Percentiles rank a stretch among this genome's conserved stretches.
phyloP scores from a whole-genome alignment of 208 protist genomes.

The Trypanosoma scelopori region DNA sequence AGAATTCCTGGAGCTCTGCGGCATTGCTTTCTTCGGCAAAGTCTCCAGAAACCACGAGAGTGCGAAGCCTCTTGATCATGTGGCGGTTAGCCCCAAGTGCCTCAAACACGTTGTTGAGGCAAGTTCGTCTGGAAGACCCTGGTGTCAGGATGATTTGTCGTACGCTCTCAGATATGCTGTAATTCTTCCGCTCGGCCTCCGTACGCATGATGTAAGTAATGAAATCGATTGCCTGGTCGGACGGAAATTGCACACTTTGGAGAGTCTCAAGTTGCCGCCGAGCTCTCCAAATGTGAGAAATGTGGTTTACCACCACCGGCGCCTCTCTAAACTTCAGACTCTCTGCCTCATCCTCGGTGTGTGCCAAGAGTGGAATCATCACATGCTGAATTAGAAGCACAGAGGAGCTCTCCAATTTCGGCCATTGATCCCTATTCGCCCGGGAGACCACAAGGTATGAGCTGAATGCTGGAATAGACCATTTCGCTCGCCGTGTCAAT shows the following conservation, averaged over 20 bases:
- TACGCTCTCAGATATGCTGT: conserved; percentile 24
- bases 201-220: conserved; percentile 27
- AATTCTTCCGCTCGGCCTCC: conserved; percentile 21
- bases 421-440: conserved; percentile 48
- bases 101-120: conserved; percentile 6
- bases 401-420: conserved; percentile 14
- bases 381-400: conserved; percentile 7
- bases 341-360: conserved; percentile 25
- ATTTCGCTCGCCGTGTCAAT: conserved; percentile 21
- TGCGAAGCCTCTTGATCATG: conserved; percentile 18
- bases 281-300: conserved; percentile 29
- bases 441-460: conserved; percentile 56
- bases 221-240: conserved; percentile 28
- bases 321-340: not conserved
- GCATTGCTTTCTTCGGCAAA: conserved; percentile 15
- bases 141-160: conserved; percentile 13
- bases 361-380: conserved; percentile 13
- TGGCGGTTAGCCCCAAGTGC: conserved; percentile 21
- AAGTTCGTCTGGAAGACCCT: not conserved
- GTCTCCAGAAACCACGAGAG: conserved; percentile 23
- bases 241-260: conserved; percentile 20
- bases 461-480: conserved; percentile 42
- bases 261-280: conserved; percentile 11
- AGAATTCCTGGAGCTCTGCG: conserved; percentile 17
- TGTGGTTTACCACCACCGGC: conserved; percentile 18